Base-by-base conservation (phyloP, 768 basidiomycete species). In the Mycena filopes region DNA sequence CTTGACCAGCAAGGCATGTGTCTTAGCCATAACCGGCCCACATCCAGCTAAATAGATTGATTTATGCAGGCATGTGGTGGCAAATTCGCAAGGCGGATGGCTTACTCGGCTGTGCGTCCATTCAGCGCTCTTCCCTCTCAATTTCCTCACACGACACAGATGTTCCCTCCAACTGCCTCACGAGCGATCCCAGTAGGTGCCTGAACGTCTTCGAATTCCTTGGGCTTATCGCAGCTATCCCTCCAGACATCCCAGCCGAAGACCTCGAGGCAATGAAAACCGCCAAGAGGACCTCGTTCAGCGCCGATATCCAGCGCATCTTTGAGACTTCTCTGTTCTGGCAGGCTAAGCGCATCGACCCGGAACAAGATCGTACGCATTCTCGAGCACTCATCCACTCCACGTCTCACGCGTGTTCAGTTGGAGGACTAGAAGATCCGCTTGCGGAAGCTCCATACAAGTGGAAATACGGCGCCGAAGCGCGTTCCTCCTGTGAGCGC, bases 1-100 rank as follows among this genome's bases (percentile, higher is more conserved):
- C 43, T 56, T 2, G 43, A 46, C 55, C 55, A 33, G 29, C 55
- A 56, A 18, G 55, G 55, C 1, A 46, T n/a, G n/a, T n/a, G n/a
- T n/a, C n/a, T n/a, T n/a, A n/a, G n/a, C n/a, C n/a, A n/a, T n/a
- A n/a, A n/a, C n/a, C n/a, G n/a, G n/a, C n/a, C n/a, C n/a, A n/a
- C n/a, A n/a, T n/a, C n/a, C n/a, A n/a, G n/a, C n/a, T n/a, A n/a
- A n/a, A n/a, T n/a, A n/a, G n/a, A n/a, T n/a, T n/a, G n/a, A n/a
- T n/a, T n/a, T n/a, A n/a, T n/a, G n/a, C n/a, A 18, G 55, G 55
- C 1, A 46, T 23, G 31, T 56, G 55, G 55, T 56, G 55, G 55
- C 55, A 56, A 20, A 29, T 56, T 20, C 45, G 28, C 25, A 46
- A 56, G 43, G n/a, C 43, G 29, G 43, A 46, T 46, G 55, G 55